phyloP scores from a whole-genome alignment of 768 basidiomycete genomes.

The Suillus plorans region DNA sequence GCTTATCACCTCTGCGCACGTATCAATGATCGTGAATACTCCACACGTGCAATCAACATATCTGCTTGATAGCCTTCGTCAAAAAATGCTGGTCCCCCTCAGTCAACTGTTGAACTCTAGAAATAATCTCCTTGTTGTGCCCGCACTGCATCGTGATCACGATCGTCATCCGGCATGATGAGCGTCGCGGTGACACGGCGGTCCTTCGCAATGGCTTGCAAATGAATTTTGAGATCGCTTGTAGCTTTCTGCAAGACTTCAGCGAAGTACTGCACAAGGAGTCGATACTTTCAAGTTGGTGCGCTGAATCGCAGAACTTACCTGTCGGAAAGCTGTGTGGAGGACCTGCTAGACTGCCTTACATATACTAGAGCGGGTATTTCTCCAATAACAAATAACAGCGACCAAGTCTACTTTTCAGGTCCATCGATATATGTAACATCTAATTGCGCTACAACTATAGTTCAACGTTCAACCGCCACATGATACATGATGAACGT shows the following conservation, averaged over 20 bases:
- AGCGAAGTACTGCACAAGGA: constrained; percentile 86
- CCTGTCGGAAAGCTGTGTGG: constrained; percentile 71
- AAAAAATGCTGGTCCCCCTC: constrained; percentile 84
- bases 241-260: constrained; percentile 83
- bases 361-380: constrained; percentile 65
- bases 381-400: too few species aligned
- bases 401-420: too few species aligned
- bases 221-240: constrained; percentile 77
- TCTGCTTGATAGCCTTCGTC: constrained; percentile 95
- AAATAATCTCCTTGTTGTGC: constrained; percentile 85
- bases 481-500: too few species aligned
- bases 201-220: constrained; percentile 84
- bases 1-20: constrained; percentile 63
- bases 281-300: constrained; percentile 68
- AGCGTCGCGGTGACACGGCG: constrained; percentile 63
- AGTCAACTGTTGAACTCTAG: constrained; percentile 80
- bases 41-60: constrained; percentile 25
- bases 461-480: too few species aligned
- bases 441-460: too few species aligned
- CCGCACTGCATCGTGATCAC: constrained; percentile 89
- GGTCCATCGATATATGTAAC: too few species aligned
- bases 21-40: constrained; percentile 3
- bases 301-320: constrained; percentile 87
- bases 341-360: constrained; percentile 54
- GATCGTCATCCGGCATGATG: constrained; percentile 74